Percentiles rank a stretch among this genome's conserved stretches.
phyloP scores from a whole-genome alignment of 805 yeast genomes.

The Komagataella ulmi region DNA sequence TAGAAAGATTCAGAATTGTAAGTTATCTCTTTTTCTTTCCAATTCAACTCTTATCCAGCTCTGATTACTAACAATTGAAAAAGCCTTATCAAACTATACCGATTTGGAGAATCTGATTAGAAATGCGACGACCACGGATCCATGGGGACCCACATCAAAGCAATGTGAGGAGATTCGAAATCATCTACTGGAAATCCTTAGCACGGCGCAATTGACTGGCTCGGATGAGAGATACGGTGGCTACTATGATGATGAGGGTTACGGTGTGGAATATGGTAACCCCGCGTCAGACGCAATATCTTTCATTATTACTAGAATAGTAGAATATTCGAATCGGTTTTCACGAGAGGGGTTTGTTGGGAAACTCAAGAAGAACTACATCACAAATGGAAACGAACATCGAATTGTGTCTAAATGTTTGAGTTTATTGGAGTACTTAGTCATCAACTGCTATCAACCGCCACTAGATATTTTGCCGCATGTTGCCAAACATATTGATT shows the following conservation, averaged over 20 bases:
- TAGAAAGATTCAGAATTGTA: slow-evolving; percentile 21
- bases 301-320: slow-evolving; percentile 1
- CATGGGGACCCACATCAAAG: slow-evolving; percentile 38
- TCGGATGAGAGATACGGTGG: neutral
- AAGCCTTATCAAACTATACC: slow-evolving; percentile 16
- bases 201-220: neutral
- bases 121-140: slow-evolving; percentile 34
- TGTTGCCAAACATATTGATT: slow-evolving; percentile 6
- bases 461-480: slow-evolving; percentile 12
- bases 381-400: slow-evolving; percentile 16
- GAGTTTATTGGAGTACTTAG: slow-evolving; percentile 12
- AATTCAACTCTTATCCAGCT: neutral
- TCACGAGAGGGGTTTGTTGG: slow-evolving; percentile 2
- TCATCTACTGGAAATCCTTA: neutral
- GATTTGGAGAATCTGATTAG: slow-evolving; percentile 19
- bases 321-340: slow-evolving; percentile 1
- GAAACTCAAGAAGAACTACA: slow-evolving; percentile 11
- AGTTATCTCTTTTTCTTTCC: slow-evolving; percentile 1
- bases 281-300: neutral
- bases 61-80: slow-evolving; percentile 1
- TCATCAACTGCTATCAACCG: slow-evolving; percentile 12
- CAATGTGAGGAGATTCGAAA: slow-evolving; percentile 19
- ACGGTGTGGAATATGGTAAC: neutral
- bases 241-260: neutral
- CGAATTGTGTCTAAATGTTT: slow-evolving; percentile 14